Evolutionary conservation across 1,139 yeast species (phyloP).

Genomic region (Saccharomyces hybrid): DNA sequence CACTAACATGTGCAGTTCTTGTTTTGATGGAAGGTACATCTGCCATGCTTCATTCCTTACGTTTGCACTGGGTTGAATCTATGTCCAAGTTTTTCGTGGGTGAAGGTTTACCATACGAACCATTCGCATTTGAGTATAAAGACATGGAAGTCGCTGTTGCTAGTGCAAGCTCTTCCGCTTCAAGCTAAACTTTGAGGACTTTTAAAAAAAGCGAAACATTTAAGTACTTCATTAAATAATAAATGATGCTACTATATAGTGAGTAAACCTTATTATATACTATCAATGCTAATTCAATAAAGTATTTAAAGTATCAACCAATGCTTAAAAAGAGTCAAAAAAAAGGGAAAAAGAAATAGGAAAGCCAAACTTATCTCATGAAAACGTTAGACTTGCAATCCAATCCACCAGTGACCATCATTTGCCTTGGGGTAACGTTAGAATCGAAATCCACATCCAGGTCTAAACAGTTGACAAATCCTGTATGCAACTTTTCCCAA

Average conservation of each 20-base stretch:
- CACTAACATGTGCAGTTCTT: slow-evolving; percentile 78
- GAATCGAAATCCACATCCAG: slow-evolving; percentile 11
- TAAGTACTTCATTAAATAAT: not conserved
- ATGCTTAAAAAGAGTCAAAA: not conserved
- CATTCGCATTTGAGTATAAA: slow-evolving; percentile 52
- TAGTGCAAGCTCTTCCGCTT: not conserved
- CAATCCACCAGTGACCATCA: slow-evolving; percentile 19
- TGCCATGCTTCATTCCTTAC: slow-evolving; percentile 94
- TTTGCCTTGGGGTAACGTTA: slow-evolving; percentile 10
- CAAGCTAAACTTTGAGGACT: not conserved
- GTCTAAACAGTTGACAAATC: slow-evolving; percentile 20
- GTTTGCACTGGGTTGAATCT: slow-evolving; percentile 98
- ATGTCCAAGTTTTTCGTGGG: slow-evolving; percentile 98
- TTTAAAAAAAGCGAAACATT: not conserved
- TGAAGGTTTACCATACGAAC: slow-evolving; percentile 83
- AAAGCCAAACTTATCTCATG: slow-evolving; percentile 9
- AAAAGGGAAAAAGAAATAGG: not conserved
- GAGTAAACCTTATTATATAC: not conserved
- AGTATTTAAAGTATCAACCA: not conserved
- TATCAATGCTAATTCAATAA: not conserved
- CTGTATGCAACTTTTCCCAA: slow-evolving; percentile 36
- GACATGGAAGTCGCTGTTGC: slow-evolving; percentile 18
- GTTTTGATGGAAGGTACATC: slow-evolving; percentile 98
- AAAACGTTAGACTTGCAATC: slow-evolving; percentile 19
- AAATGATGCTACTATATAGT: not conserved